Evolutionary conservation across 2,329 filamentous ascomycete species (phyloP).

Genomic region (Xylaria sp.): DNA sequence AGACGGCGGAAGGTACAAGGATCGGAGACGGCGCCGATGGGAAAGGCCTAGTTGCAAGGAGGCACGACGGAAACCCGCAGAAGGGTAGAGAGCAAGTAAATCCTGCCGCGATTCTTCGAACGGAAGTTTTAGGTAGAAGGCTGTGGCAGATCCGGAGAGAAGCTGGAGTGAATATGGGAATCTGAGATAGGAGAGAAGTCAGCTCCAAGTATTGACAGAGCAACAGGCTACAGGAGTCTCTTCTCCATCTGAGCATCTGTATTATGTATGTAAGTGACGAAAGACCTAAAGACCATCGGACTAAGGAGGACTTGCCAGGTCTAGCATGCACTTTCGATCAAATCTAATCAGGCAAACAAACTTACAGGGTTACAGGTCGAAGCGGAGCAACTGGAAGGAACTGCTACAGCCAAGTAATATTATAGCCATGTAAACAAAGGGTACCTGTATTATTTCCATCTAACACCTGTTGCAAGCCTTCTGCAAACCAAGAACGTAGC

Average conservation of each 20-base stretch:
- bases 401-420: not conserved
- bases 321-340: not conserved
- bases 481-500: slow-evolving; percentile 7
- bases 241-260: not conserved
- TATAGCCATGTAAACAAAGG: slow-evolving; percentile 7
- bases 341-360: slow-evolving; percentile 4
- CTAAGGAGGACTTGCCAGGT: not conserved
- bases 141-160: not conserved
- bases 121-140: not conserved
- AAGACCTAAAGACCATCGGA: not conserved
- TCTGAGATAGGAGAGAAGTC: slow-evolving; percentile 15
- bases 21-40: not conserved
- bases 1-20: not conserved
- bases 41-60: not conserved
- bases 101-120: not conserved
- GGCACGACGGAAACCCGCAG: not conserved
- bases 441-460: slow-evolving; percentile 6
- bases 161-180: not conserved
- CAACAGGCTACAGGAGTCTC: not conserved
- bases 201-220: not conserved
- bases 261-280: not conserved
- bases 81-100: not conserved
- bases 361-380: slow-evolving; percentile 5
- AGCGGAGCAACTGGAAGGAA: slow-evolving; percentile 1
- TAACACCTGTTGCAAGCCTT: not conserved